Conservation (phyloP, 2,329 filamentous ascomycete species). For the Pseudocercospora fuligena region DNA sequence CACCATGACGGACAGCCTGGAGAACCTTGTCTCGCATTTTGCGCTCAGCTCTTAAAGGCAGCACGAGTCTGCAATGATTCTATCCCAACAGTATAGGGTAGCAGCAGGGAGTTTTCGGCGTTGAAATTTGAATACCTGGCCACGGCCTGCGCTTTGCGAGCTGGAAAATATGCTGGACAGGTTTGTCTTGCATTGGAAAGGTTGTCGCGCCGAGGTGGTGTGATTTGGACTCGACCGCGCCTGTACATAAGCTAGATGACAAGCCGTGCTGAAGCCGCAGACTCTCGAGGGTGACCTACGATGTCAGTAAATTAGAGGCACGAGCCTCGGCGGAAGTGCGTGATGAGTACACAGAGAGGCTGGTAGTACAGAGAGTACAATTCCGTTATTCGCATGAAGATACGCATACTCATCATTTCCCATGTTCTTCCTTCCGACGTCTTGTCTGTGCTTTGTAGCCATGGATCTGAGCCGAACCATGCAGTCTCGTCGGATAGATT, state of each 20-base stretch:
- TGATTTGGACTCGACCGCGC: slow-evolving; percentile 13
- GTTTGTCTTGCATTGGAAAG: slow-evolving; percentile 13
- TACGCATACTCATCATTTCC: background rate
- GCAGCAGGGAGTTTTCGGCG: slow-evolving; percentile 18
- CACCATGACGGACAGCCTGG: slow-evolving; percentile 38
- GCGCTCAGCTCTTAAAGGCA: slow-evolving; percentile 29
- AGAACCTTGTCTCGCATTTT: slow-evolving; percentile 46
- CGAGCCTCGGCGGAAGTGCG: slow-evolving; percentile 16
- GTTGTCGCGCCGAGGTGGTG: slow-evolving; percentile 6
- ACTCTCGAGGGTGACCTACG: slow-evolving; percentile 4
- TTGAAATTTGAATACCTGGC: slow-evolving; percentile 12
- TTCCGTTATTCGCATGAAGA: slow-evolving; percentile 10
- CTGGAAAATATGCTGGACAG: slow-evolving; percentile 16
- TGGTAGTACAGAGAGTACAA: slow-evolving; percentile 16
- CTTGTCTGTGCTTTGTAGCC: background rate
- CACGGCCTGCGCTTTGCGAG: slow-evolving; percentile 16
- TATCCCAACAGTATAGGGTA: slow-evolving; percentile 16
- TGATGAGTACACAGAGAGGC: slow-evolving; percentile 24
- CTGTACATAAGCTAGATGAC: slow-evolving; percentile 17
- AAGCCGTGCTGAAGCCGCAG: slow-evolving; percentile 11
- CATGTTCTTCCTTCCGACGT: background rate
- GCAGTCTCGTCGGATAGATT: background rate
- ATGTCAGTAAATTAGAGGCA: slow-evolving; percentile 9
- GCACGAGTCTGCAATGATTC: slow-evolving; percentile 4
- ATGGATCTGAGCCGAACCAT: background rate